A percentile compares a stretch with the other conserved stretches of the same genome.
phyloP scores from a whole-genome alignment of 2,329 filamentous ascomycete species.

The Exserohilum rostratum region DNA sequence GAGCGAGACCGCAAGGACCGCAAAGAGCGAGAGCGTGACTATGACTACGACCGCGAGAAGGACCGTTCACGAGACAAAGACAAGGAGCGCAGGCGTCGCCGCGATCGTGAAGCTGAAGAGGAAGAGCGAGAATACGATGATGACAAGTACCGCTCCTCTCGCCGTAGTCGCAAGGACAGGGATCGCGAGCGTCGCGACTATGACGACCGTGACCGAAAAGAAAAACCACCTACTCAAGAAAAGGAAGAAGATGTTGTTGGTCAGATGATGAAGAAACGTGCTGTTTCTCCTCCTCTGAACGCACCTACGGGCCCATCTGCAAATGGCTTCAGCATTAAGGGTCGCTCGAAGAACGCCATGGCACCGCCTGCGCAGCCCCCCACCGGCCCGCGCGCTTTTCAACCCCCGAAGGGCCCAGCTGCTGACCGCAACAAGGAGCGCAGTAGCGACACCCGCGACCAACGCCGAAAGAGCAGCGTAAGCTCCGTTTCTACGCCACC shows the following conservation, averaged over 20 bases:
- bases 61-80: slow-evolving; percentile 45
- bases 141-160: slow-evolving; percentile 50
- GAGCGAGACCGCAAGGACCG: slow-evolving; percentile 49
- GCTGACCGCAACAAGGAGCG: slow-evolving; percentile 42
- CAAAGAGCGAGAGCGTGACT: slow-evolving; percentile 59
- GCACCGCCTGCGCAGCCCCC: slow-evolving; percentile 45
- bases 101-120: slow-evolving; percentile 52
- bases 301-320: slow-evolving; percentile 48
- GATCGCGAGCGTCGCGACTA: slow-evolving; percentile 42
- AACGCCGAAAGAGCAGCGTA: slow-evolving; percentile 27
- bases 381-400: slow-evolving; percentile 42
- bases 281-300: slow-evolving; percentile 41
- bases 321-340: slow-evolving; percentile 56
- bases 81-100: slow-evolving; percentile 57
- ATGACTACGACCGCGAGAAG: slow-evolving; percentile 44
- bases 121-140: slow-evolving; percentile 48
- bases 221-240: slow-evolving; percentile 16
- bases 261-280: slow-evolving; percentile 36
- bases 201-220: slow-evolving; percentile 28
- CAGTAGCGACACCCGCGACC: slow-evolving; percentile 20
- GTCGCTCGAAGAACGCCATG: slow-evolving; percentile 32
- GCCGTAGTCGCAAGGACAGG: slow-evolving; percentile 52
- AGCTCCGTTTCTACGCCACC: slow-evolving; percentile 24
- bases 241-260: slow-evolving; percentile 33
- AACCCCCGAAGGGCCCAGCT: slow-evolving; percentile 47